Evolutionary conservation across 495 filamentous ascomycete genomes (phyloP), one percentile per base, ranked within the genome.

Genomic region (Trichoderma parareesei): DNA sequence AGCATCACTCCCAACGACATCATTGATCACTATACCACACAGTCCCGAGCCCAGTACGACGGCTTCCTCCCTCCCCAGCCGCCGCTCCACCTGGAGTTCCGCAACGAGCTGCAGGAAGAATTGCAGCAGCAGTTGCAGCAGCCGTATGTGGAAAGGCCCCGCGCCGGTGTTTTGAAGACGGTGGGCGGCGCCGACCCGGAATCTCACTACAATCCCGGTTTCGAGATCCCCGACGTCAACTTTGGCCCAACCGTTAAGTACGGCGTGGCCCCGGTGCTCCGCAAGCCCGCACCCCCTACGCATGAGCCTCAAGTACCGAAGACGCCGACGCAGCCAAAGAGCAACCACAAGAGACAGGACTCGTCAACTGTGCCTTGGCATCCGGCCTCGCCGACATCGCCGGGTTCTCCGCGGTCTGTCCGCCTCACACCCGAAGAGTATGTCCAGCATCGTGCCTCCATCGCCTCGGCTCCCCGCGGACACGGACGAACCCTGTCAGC

Each of bases 171-270:
- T 4, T 82, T 92, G 75, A 91, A 90, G 71, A 91, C 88, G 5
- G 88, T 93, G 4, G 93, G 93, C 9, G 81, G 81, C 61, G 71
- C 73, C n/a, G 77, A 83, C 5, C 67, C 74, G 20, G 69, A 42
- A 55, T 66, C 43, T 11, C 38, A 40, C 9, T 55, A 61, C 35
- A 40, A 37, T 14, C 18, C 61, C 18, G 69, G 70, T 20, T 76
- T 76, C 27, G 82, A 86, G 59, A 89, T 95, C 64, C 91, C 92
- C 2, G 75, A 77, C 9, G 83, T 98, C 65, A 89, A 98, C 71
- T 98, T 98, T 73, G 93, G 93, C 0, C 91, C 86, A 18, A 97
- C 93, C 0, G 78, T 87, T 64, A 87, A 89, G 69, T 89, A 89
- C 60, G 81, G 77, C 11, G 68, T 27, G 14, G 10, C 35, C 37